Evolutionary conservation across 257 asterid species (phyloP).

Genomic region (Haberlea rhodopensis): DNA sequence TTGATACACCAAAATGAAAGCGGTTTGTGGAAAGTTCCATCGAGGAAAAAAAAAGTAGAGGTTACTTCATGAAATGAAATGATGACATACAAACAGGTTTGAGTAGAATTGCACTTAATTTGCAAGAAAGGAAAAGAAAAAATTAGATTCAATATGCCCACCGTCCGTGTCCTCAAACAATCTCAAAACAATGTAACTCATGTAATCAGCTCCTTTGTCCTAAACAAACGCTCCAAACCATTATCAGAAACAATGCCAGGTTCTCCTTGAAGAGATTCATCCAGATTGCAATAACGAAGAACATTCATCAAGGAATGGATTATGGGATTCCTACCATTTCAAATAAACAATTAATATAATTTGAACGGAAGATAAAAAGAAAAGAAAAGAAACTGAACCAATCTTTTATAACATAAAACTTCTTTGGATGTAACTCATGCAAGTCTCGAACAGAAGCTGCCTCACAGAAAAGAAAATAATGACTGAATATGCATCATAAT

Average conservation of each 20-base stretch:
- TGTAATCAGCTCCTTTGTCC: slow-evolving; percentile 92
- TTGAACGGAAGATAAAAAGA: slow-evolving; percentile 10
- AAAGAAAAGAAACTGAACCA: slow-evolving; percentile 1
- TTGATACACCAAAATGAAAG: not conserved
- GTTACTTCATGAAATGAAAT: not conserved
- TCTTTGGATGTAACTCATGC: too few relatives aligned
- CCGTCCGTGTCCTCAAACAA: slow-evolving; percentile 90
- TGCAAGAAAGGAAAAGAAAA: slow-evolving; percentile 15
- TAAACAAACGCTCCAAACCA: slow-evolving; percentile 77
- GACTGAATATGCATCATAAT: too few relatives aligned
- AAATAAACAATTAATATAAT: slow-evolving; percentile 17
- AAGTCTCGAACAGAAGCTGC: too few relatives aligned
- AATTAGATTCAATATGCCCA: slow-evolving; percentile 30
- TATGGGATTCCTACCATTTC: slow-evolving; percentile 82
- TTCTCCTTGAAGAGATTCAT: slow-evolving; percentile 89
- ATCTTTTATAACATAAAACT: too few relatives aligned
- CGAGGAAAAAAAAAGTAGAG: not conserved
- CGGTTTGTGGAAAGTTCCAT: slow-evolving; percentile 9
- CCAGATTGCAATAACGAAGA: slow-evolving; percentile 95
- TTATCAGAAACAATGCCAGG: slow-evolving; percentile 73
- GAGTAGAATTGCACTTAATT: not conserved
- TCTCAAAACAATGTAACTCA: slow-evolving; percentile 93
- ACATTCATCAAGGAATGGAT: slow-evolving; percentile 97
- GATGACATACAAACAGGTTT: not conserved
- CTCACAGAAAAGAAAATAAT: too few relatives aligned